Conservation (phyloP, 2,329 filamentous ascomycete genomes). For the Trichophyton rubrum region DNA sequence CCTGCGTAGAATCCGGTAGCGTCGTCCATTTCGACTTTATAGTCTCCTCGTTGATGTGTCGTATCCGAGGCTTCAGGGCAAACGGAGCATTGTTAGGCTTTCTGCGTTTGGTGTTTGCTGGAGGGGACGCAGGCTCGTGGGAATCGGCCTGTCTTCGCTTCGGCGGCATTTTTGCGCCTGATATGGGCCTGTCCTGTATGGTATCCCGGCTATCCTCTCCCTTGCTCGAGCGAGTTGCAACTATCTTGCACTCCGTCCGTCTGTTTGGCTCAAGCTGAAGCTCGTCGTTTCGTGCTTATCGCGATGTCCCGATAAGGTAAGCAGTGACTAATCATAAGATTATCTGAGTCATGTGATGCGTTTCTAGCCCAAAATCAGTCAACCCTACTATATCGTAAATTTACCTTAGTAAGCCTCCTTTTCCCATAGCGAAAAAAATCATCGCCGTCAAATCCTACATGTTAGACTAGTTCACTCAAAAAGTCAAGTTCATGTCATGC, state of each 20-base stretch:
- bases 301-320: neutral
- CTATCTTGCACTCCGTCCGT: neutral
- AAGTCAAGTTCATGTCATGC: too few species aligned
- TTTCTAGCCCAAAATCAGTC: neutral
- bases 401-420: neutral
- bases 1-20: slow-evolving; percentile 31
- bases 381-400: neutral
- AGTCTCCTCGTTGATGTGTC: slow-evolving; percentile 31
- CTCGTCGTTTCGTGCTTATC: neutral
- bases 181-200: slow-evolving; percentile 1
- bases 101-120: slow-evolving; percentile 1
- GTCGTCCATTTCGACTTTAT: slow-evolving; percentile 37
- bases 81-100: slow-evolving; percentile 20
- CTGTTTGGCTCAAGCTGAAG: neutral
- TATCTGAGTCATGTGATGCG: neutral
- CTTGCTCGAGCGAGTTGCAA: neutral
- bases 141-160: neutral
- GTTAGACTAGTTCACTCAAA: too few species aligned
- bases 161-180: slow-evolving; percentile 5
- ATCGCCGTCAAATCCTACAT: too few species aligned
- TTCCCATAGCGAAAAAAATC: neutral
- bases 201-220: neutral
- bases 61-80: slow-evolving; percentile 30
- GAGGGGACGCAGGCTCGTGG: neutral
- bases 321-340: neutral